Conservation (phyloP, 176 grass and related monocot species). For the Musa acuminata region DNA sequence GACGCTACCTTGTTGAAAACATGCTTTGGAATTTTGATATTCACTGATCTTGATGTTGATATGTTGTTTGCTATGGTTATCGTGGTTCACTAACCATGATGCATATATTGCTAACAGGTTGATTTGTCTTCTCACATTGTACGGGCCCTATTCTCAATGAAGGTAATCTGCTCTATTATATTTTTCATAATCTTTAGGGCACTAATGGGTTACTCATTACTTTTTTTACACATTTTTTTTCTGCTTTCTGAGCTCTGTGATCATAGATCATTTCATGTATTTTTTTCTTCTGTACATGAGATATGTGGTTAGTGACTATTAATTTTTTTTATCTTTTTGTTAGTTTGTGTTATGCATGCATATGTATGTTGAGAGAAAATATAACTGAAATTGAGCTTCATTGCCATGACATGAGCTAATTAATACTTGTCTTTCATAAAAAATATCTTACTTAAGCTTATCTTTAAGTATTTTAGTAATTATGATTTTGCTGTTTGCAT, state of each 20-base stretch:
- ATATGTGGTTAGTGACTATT: neutral
- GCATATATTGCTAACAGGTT: constrained; percentile 43
- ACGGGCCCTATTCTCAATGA: constrained; percentile 55
- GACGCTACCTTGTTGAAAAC: neutral
- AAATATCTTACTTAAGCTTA: too few species aligned
- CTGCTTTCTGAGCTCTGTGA: neutral
- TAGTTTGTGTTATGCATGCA: neutral
- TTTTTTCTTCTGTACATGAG: neutral
- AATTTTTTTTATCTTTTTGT: neutral
- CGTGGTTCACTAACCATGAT: neutral
- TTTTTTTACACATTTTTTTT: neutral
- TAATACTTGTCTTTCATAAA: neutral
- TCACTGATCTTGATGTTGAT: neutral
- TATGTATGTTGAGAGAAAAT: neutral
- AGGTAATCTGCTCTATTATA: constrained; percentile 31
- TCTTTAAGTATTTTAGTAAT: too few species aligned
- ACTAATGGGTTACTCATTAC: neutral
- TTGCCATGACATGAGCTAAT: neutral
- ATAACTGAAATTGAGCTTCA: neutral
- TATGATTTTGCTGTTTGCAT: too few species aligned
- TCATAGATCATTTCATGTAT: neutral
- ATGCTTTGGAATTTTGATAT: neutral
- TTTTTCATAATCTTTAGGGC: neutral
- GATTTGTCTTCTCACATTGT: constrained; percentile 94
- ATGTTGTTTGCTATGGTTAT: neutral